Percentiles rank a stretch among this genome's conserved stretches.
Evolutionary conservation across 176 grass and related monocot genomes (phyloP).

Genomic region (Rhipidocladum racemiflorum): DNA sequence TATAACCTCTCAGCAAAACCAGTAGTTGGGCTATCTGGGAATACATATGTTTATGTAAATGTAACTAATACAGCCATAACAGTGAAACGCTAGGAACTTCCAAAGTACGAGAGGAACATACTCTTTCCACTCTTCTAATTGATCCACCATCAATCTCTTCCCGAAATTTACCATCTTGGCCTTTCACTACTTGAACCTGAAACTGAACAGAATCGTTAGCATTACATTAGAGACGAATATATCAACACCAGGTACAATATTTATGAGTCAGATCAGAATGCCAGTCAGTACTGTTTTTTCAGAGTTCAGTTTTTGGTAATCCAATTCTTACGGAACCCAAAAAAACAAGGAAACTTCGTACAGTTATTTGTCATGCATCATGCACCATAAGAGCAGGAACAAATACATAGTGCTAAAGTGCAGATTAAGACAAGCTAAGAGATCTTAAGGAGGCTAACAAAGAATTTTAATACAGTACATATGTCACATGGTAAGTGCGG

Average conservation of each 20-base stretch:
- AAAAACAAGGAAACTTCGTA: not conserved
- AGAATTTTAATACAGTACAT: not conserved
- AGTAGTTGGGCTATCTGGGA: not conserved
- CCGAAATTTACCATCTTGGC: slow-evolving; percentile 85
- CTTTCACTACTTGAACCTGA: slow-evolving; percentile 33
- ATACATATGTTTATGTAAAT: not conserved
- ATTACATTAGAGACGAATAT: not conserved
- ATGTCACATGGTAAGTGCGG: not conserved
- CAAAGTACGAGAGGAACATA: slow-evolving; percentile 37
- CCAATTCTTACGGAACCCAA: not conserved
- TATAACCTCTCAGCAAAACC: not conserved
- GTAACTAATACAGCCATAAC: not conserved
- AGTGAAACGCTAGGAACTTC: slow-evolving; percentile 4
- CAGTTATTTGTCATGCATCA: not conserved
- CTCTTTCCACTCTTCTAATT: slow-evolving; percentile 77
- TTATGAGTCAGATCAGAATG: not conserved
- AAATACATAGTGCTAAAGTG: not conserved
- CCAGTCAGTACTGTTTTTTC: not conserved
- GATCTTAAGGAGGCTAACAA: not conserved
- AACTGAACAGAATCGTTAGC: slow-evolving; percentile 6
- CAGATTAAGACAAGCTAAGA: not conserved
- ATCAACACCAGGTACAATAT: not conserved
- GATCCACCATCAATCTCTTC: slow-evolving; percentile 67
- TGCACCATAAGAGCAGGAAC: not conserved
- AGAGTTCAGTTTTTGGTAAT: not conserved